phyloP scores from a whole-genome alignment of 2,329 filamentous ascomycete species.

The Exophiala bonariae region DNA sequence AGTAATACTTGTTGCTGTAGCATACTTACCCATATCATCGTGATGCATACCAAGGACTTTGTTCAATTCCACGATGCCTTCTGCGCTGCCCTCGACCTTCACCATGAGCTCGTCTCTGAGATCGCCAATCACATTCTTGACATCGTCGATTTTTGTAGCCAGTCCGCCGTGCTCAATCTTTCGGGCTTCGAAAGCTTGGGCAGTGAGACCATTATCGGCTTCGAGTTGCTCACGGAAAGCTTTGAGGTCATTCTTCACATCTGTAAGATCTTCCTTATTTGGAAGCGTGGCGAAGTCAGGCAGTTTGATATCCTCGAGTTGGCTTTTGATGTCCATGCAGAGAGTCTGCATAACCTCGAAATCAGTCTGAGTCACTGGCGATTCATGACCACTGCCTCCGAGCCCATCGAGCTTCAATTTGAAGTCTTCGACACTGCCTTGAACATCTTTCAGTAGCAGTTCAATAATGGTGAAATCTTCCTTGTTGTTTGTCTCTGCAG shows the following conservation, averaged over 20 bases:
- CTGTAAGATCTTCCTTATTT: slow-evolving; percentile 72
- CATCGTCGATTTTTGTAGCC: slow-evolving; percentile 73
- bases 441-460: slow-evolving; percentile 75
- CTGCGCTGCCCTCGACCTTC: slow-evolving; percentile 74
- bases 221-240: slow-evolving; percentile 70
- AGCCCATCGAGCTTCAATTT: slow-evolving; percentile 41
- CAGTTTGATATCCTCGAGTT: slow-evolving; percentile 70
- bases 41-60: slow-evolving; percentile 68
- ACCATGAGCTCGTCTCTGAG: slow-evolving; percentile 74
- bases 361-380: slow-evolving; percentile 74
- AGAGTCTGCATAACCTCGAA: slow-evolving; percentile 78
- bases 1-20: slow-evolving; percentile 62
- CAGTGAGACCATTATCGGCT: slow-evolving; percentile 69
- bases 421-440: slow-evolving; percentile 72
- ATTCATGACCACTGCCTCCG: slow-evolving; percentile 41
- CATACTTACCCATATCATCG: slow-evolving; percentile 52
- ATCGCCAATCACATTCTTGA: slow-evolving; percentile 75
- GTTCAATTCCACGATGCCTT: slow-evolving; percentile 56
- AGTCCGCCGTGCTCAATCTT: slow-evolving; percentile 80
- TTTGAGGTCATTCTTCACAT: slow-evolving; percentile 68
- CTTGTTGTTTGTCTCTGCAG: slow-evolving; percentile 68
- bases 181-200: slow-evolving; percentile 78
- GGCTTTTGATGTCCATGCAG: slow-evolving; percentile 80
- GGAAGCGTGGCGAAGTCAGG: slow-evolving; percentile 71
- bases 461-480: slow-evolving; percentile 78